Evolutionary conservation across 2,329 filamentous ascomycete species (phyloP), one percentile per base, ranked within the genome.

Genomic region (Akanthomyces muscarius): DNA sequence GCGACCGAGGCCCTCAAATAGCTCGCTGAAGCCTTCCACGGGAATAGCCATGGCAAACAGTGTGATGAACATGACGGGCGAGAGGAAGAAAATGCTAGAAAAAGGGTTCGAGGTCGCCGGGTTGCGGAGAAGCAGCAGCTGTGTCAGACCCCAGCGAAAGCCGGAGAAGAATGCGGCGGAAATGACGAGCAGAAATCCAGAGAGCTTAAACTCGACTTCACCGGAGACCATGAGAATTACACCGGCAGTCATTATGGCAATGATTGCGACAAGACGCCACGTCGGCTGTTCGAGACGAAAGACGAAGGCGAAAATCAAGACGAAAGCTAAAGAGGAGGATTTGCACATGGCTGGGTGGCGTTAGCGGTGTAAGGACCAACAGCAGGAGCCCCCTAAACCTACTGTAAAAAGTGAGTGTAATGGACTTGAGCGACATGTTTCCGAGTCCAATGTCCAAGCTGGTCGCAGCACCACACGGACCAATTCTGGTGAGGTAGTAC

Each of bases 171-270:
- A 95, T 59, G 92, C 91, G 14, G 95, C 93, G 0, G 89, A 88
- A 75, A 99, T 98, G 77, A 98, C 90, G 67, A 99, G 88, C 53
- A 92, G 77, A 75, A 99, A 99, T 48, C 95, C 95, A 36, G 91
- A 82, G 0, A 89, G 81, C 69, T 92, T 87, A 77, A 99, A 99
- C 56, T 92, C 88, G 44, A 96, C 88, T 77, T 99, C 95, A 65
- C 94, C 95, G 6, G 92, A 92, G 0, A 98, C 95, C 95, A 99
- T 99, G 87, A 98, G 96, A 65, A 99, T 83, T 10, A 99, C 94
- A 65, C 95, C 95, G 2, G 87, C 70, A 0, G 93, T 97, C 95
- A 99, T 98, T 70, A 90, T 88, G 60, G 87, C 84, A 68, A 99
- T 98, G 68, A 98, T 95, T 67, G 84, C 82, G 45, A 96, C 89